phyloP scores from a whole-genome alignment of 345 rosid species.

The Balakata baccata region DNA sequence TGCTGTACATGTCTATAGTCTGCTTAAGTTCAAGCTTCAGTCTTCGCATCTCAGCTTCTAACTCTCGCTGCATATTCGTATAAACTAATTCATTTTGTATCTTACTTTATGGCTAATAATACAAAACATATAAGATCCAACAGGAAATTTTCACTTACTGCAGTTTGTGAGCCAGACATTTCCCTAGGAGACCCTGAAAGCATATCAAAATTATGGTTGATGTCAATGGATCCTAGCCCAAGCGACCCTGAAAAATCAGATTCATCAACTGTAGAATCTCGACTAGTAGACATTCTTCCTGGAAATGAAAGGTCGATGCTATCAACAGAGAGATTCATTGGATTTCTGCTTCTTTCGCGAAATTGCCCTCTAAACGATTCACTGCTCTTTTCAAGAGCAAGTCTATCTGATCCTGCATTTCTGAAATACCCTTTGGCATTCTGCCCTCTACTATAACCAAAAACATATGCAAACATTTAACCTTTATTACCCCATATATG shows the following conservation, averaged over 20 bases:
- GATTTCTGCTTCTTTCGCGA: constrained; percentile 34
- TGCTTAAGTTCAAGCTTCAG: constrained; percentile 81
- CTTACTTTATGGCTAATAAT: neutral
- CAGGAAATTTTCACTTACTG: constrained; percentile 31
- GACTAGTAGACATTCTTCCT: constrained; percentile 25
- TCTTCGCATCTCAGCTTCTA: constrained; percentile 87
- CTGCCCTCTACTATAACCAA: constrained; percentile 33
- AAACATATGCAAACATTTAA: neutral
- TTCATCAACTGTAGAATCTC: constrained; percentile 34
- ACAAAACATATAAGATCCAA: neutral
- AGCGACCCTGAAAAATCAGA: constrained; percentile 22
- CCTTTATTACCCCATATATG: neutral
- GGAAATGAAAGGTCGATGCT: constrained; percentile 27
- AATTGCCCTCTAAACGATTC: constrained; percentile 17
- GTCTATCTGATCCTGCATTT: constrained; percentile 31
- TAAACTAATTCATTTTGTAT: neutral
- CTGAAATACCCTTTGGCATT: constrained; percentile 27
- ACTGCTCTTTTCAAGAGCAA: constrained; percentile 28
- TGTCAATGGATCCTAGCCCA: constrained; percentile 41
- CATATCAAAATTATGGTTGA: constrained; percentile 34
- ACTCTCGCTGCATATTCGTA: constrained; percentile 43
- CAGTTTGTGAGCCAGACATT: constrained; percentile 21
- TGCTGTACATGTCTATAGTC: constrained; percentile 86
- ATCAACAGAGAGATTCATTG: constrained; percentile 38
- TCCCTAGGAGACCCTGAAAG: constrained; percentile 32